Base-by-base conservation (phyloP, 2,329 filamentous ascomycete species). In the Colletotrichum liaoningense region DNA sequence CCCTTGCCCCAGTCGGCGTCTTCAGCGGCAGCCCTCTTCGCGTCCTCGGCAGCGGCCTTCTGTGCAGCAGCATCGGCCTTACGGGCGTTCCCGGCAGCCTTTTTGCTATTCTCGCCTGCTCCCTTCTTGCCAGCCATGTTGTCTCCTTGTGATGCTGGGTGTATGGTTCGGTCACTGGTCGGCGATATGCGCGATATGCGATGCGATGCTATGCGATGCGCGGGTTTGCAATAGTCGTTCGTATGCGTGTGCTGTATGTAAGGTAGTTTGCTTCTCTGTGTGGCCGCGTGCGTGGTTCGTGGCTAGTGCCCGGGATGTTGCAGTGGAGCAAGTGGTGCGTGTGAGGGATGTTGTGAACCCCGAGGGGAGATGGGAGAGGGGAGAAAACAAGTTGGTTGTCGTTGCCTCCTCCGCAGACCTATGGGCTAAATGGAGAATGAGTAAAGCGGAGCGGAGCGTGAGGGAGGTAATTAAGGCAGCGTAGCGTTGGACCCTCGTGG, bases 51-150 rank as follows among this genome's bases (percentile, higher is more conserved):
- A 0, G 94, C 94, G 72, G 92, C 88, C 85, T 98, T 98, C 69
- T 89, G 85, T 9, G 94, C 93, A 1, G 95, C 96, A 3, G 91
- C 92, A 62, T 98, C 95, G 75, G 95, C 95, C 88, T 99, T 98
- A 85, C 95, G 90, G 75, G 95, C 95, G 83, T 98, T 95, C 76
- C 96, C 97, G 9, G 93, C 91, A 3, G 86, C 95, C 87, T 98
- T 98, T 86, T 98, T 98, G 82, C 89, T 93, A 85, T 93, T 95
- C 75, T 97, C 42, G 8, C 42, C 95, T 67, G 87, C 90, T 63
- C 68, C 72, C 83, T 94, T 95, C 84, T 94, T 94, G 78, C 88
- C 89, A 33, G 88, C 92, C 93, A 95, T 95, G 76, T 76, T 46
- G 52, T 33, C 19, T 35, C 62, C 22, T 56, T 38, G 65, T 42